Base-by-base conservation (phyloP, 306 rosid genomes). In the Dicorynia guianensis region DNA sequence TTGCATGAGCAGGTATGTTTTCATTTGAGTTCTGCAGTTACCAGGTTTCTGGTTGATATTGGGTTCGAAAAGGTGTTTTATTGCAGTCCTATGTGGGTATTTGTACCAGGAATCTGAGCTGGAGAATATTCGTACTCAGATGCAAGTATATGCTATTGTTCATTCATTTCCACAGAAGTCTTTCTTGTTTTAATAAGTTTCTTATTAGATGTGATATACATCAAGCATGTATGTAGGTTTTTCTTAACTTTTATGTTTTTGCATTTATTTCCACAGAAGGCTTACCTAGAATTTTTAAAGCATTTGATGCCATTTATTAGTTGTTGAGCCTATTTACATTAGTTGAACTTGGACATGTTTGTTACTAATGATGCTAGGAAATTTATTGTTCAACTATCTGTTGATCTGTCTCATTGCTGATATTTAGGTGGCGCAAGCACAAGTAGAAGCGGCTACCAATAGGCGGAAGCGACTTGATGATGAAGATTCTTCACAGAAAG, bases 361-460 rank as follows among this genome's bases (percentile, higher is more conserved):
- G 50, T 48, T 34, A 53, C 34, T 44, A 53, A 52, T 11, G 18
- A 42, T 62, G 63, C 53, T 53, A 19, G 46, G 65, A 40, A 52
- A 61, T 72, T 30, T 57, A 5, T 42, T 5, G 7, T 30, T 44
- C 15, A 62, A 63, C 35, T 42, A 7, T 40, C 15, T 54, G 30
- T 57, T 72, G 25, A 74, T 58, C 69, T 15, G 48, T 70, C 57
- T 71, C 47, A 46, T 52, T 72, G 56, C 44, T 69, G 62, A 77
- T 77, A 52, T 69, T 33, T 46, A 94, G 96, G 96, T 88, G 11
- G 97, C 98, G 35, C 89, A 91, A 63, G 98, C 94, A 74, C 93
- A 91, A 78, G 89, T 89, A 64, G 93, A 87, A 62, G 98, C 91
- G 85, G 98, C 94, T 33, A 82, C 79, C 71, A 87, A 80, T 72